Conservation (phyloP, 2,329 filamentous ascomycete genomes). For the Cercospora zeae-maydis region DNA sequence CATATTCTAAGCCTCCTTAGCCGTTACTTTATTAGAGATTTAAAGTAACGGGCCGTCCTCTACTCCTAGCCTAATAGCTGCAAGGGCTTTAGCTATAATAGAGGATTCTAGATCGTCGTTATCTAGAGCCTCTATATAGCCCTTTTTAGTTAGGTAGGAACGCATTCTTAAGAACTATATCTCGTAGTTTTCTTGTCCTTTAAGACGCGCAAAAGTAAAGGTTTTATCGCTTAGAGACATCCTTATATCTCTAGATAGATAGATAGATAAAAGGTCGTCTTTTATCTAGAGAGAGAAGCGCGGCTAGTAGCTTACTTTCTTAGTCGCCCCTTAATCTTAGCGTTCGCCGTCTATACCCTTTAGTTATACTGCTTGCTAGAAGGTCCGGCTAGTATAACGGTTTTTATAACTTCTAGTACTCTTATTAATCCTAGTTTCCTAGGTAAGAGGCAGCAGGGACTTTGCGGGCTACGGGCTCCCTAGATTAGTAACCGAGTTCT, state of each 20-base stretch:
- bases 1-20: too few relatives aligned
- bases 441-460: not conserved
- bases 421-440: not conserved
- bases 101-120: too few relatives aligned
- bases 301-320: not conserved
- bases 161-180: too few relatives aligned
- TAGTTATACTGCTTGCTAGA: not conserved
- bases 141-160: too few relatives aligned
- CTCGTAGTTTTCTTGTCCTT: too few relatives aligned
- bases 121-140: too few relatives aligned
- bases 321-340: not conserved
- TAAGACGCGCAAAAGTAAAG: too few relatives aligned
- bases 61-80: not conserved
- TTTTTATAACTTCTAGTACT: not conserved
- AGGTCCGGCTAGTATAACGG: not conserved
- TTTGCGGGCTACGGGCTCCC: not conserved
- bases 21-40: not conserved
- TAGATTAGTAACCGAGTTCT: not conserved
- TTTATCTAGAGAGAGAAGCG: not conserved
- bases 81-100: not conserved
- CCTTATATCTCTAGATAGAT: too few relatives aligned
- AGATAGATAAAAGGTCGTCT: too few relatives aligned
- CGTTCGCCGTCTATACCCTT: not conserved
- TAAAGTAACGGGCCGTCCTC: not conserved
- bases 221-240: too few relatives aligned